These are phyloP conservation scores for Sugiyamaella novakii DNA, from an alignment of 1,139 yeast genomes.

Conservation along the genomic window DNA sequence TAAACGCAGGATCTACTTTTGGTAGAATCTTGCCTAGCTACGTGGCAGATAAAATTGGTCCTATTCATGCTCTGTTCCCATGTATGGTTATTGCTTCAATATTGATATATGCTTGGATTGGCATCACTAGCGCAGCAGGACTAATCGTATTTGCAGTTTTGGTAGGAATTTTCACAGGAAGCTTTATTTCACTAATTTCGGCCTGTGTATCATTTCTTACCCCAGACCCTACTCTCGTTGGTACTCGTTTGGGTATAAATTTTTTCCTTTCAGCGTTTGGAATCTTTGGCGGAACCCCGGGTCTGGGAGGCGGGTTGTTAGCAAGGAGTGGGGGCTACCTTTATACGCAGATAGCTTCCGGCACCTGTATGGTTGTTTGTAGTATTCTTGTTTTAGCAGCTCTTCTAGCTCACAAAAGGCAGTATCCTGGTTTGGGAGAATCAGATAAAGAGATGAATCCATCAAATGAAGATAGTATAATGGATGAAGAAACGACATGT, in stretches of 20 bases:
- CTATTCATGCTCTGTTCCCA: slow-evolving; percentile 47
- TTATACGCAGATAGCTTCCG: slow-evolving; percentile 31
- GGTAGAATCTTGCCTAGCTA: slow-evolving; percentile 56
- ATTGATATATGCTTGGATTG: slow-evolving; percentile 43
- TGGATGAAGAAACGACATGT: not conserved
- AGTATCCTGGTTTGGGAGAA: not conserved
- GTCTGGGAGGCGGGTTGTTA: slow-evolving; percentile 51
- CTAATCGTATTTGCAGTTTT: slow-evolving; percentile 45
- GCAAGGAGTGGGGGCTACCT: slow-evolving; percentile 27
- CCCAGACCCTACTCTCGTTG: slow-evolving; percentile 43
- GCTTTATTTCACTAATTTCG: slow-evolving; percentile 49
- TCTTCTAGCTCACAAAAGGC: slow-evolving; percentile 4
- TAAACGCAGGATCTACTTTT: slow-evolving; percentile 51
- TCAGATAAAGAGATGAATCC: slow-evolving; percentile 2
- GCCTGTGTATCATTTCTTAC: slow-evolving; percentile 53
- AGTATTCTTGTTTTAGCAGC: slow-evolving; percentile 68
- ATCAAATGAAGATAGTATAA: not conserved
- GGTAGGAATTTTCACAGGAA: slow-evolving; percentile 54
- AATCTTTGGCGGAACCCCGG: slow-evolving; percentile 55
- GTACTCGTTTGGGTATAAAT: slow-evolving; percentile 60
- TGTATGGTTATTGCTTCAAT: slow-evolving; percentile 24
- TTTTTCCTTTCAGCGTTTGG: slow-evolving; percentile 58
- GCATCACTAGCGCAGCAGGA: slow-evolving; percentile 50
- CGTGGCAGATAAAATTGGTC: slow-evolving; percentile 51
- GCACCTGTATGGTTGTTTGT: slow-evolving; percentile 22